Base-by-base conservation (phyloP, 805 yeast genomes). In the Myxozyma neotropica region DNA sequence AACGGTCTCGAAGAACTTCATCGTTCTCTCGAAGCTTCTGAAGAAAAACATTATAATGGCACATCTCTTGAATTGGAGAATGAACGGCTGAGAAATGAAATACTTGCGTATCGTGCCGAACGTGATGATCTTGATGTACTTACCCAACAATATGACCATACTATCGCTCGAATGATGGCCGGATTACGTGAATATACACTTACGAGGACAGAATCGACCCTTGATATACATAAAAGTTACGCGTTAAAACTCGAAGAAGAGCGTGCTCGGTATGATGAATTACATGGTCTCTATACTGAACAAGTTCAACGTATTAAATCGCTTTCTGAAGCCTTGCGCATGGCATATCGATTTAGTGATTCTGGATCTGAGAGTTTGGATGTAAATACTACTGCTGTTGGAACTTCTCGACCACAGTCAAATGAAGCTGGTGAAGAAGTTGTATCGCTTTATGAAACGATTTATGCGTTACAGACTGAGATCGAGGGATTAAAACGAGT, bases 71-170 rank as follows among this genome's bases (percentile, higher is more conserved):
- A 45, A 10, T 13, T 47, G 5, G 66, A 62, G 26, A 55, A 56
- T 35, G 52, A 44, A 42, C 23, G 35, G 4, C 58, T 62, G n/a
- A 49, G 55, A 33, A 52, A 50, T 10, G 57, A 62, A 44, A 27
- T 50, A 8, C 24, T n/a, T 1, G 40, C 31, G 8, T 43, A 45
- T 26, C 53, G 61, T 15, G 15, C 46, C 27, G 63, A 62, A 17
- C 58, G 53, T 35, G 63, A 59, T 13, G 66, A 62, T 49, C 57
- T 62, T 23, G 66, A 62, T 24, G 27, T 58, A 5, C 40, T 62
- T 3, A 35, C 40, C 4, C 65, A 62, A 53, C 66, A 62, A 42
- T 60, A 53, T 36, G 66, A 62, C 23, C 53, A 54, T 48, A 60
- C 65, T 3, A 52, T 62, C 29, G 21, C 31, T 35, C 55, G 58